Conservation (phyloP, 192 early-diverging fungal species). For the Lobulomyces angularis region DNA sequence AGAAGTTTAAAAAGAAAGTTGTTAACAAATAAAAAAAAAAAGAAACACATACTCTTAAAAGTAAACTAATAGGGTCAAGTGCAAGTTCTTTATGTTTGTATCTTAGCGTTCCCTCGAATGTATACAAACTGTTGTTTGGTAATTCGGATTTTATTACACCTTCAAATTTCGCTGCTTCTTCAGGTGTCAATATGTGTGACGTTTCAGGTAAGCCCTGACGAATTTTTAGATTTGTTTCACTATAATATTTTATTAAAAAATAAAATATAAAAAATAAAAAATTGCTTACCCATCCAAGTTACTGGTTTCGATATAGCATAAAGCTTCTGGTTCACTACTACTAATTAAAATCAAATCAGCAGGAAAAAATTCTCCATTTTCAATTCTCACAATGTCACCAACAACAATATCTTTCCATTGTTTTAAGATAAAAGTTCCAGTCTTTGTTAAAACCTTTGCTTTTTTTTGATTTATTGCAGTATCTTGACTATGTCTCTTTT, state of each 20-base stretch:
- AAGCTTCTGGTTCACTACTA: conserved; percentile 86
- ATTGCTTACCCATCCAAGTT: conserved; percentile 78
- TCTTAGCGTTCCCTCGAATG: conserved; percentile 70
- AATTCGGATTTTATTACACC: conserved; percentile 76
- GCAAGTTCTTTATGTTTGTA: conserved; percentile 61
- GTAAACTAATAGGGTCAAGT: conserved; percentile 82
- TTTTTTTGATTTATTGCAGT: conserved; percentile 12
- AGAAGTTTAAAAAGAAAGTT: too few relatives aligned
- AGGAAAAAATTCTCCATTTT: conserved; percentile 78
- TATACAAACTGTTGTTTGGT: conserved; percentile 94
- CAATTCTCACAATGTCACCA: conserved; percentile 84
- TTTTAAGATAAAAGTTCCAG: conserved; percentile 56
- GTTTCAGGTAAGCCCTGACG: conserved; percentile 88
- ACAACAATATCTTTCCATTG: conserved; percentile 73
- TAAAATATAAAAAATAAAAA: not conserved
- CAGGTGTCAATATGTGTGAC: conserved; percentile 53
- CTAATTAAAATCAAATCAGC: conserved; percentile 85
- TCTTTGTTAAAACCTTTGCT: too few relatives aligned
- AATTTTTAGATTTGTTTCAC: conserved; percentile 96
- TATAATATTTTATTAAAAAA: conserved; percentile 11
- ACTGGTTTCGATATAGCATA: conserved; percentile 96
- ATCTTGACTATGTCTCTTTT: conserved; percentile 32
- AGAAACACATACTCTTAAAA: conserved; percentile 47
- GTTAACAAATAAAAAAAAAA: not conserved
- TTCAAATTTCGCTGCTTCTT: conserved; percentile 44